These are phyloP conservation scores for Solanum tarapatanum DNA, from an alignment of 257 asterid species.

Conservation along the genomic window DNA sequence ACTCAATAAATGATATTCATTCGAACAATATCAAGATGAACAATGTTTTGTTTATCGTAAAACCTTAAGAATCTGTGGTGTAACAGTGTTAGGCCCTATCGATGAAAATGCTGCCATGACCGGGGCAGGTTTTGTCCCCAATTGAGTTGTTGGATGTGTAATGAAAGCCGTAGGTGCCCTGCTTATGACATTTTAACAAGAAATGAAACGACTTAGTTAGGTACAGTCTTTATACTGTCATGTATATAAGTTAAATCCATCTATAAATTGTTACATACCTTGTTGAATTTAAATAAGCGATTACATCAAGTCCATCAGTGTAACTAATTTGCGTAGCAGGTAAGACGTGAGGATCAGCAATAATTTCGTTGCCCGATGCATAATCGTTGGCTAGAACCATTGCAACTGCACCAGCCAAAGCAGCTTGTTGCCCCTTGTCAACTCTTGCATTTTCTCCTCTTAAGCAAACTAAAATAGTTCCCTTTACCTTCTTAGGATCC, in stretches of 20 bases:
- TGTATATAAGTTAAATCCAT: neutral
- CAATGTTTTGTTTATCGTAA: neutral
- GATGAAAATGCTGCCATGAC: conserved; percentile 90
- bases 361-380: conserved; percentile 64
- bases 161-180: neutral
- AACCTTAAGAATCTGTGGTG: conserved; percentile 79
- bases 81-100: conserved; percentile 53
- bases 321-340: conserved; percentile 86
- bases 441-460: conserved; percentile 74
- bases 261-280: conserved; percentile 24
- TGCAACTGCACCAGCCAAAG: conserved; percentile 74
- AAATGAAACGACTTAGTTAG: neutral
- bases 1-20: neutral
- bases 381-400: conserved; percentile 74
- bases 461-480: conserved; percentile 79
- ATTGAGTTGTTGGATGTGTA: conserved; percentile 34
- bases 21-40: neutral
- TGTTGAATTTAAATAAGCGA: conserved; percentile 34
- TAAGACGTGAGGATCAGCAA: conserved; percentile 84
- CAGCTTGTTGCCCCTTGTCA: conserved; percentile 82
- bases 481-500: conserved; percentile 65
- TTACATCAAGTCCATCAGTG: conserved; percentile 56
- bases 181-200: neutral
- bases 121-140: conserved; percentile 74
- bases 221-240: neutral